These are phyloP conservation scores for Bipolaris zeicola DNA, from an alignment of 2,329 filamentous ascomycete species.

Conservation along the genomic window DNA sequence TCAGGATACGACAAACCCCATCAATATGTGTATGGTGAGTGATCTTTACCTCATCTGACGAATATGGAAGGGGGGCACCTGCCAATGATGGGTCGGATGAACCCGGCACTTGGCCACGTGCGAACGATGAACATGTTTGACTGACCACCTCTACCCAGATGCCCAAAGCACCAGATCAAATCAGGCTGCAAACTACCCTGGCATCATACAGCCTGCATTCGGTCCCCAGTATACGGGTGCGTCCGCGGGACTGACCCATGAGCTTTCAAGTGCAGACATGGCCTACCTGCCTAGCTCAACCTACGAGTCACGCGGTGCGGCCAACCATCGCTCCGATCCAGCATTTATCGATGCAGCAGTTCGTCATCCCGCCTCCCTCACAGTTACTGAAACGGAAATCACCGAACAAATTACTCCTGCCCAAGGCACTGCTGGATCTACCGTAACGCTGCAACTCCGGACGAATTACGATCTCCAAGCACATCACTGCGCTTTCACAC, in stretches of 20 bases:
- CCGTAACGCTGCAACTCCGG: constrained; percentile 74
- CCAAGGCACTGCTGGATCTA: constrained; percentile 71
- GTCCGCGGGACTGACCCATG: constrained; percentile 58
- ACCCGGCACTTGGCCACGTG: constrained; percentile 46
- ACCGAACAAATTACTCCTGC: constrained; percentile 67
- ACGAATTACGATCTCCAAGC: constrained; percentile 75
- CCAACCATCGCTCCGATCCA: constrained; percentile 55
- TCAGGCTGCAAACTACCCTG: constrained; percentile 58
- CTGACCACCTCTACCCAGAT: constrained; percentile 57
- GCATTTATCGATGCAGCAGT: constrained; percentile 62
- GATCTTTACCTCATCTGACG: constrained; percentile 49
- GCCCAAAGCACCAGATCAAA: constrained; percentile 67
- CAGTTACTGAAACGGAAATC: constrained; percentile 60
- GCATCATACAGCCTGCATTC: constrained; percentile 57
- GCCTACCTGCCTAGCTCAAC: constrained; percentile 54
- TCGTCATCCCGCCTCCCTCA: constrained; percentile 58
- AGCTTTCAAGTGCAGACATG: constrained; percentile 52
- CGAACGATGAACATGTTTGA: constrained; percentile 45
- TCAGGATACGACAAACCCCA: constrained; percentile 80
- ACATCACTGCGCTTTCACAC: constrained; percentile 61
- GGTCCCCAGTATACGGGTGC: constrained; percentile 56
- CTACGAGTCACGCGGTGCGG: constrained; percentile 55
- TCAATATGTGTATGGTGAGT: constrained; percentile 82
- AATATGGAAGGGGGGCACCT: constrained; percentile 40
- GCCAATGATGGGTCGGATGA: constrained; percentile 45